A percentile compares a stretch with the other conserved stretches of the same genome.
phyloP scores from a whole-genome alignment of 768 basidiomycete genomes.

The Tulasnella sp. region DNA sequence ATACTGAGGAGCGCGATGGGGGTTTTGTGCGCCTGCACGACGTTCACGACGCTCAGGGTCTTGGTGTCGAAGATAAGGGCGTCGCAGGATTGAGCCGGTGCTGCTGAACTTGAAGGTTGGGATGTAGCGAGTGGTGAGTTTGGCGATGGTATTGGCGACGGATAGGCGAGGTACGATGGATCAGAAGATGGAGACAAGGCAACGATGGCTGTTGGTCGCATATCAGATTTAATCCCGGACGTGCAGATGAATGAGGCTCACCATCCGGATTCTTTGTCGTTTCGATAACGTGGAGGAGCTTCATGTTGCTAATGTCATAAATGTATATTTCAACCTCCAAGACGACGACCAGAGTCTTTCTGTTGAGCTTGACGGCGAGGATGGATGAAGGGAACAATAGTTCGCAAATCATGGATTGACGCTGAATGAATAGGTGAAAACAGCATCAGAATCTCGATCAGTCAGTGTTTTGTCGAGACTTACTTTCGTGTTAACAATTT shows the following conservation, averaged over 20 bases:
- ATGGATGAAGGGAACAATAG: slow-evolving; percentile 94
- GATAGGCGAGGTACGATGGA: slow-evolving; percentile 90
- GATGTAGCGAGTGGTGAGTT: slow-evolving; percentile 42
- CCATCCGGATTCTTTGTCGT: slow-evolving; percentile 93
- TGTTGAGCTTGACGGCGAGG: slow-evolving; percentile 93
- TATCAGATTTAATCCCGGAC: neutral
- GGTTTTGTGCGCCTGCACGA: slow-evolving; percentile 93
- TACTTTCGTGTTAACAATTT: slow-evolving; percentile 98
- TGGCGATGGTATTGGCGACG: slow-evolving; percentile 83
- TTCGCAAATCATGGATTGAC: slow-evolving; percentile 98
- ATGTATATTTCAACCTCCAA: slow-evolving; percentile 98
- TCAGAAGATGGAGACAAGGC: slow-evolving; percentile 91
- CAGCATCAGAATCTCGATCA: neutral
- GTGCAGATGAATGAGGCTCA: slow-evolving; percentile 26
- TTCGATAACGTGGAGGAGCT: slow-evolving; percentile 92
- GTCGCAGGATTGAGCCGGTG: slow-evolving; percentile 53
- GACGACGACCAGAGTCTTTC: slow-evolving; percentile 91
- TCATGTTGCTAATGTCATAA: slow-evolving; percentile 98
- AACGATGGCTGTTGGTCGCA: slow-evolving; percentile 60
- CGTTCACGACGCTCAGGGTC: slow-evolving; percentile 83
- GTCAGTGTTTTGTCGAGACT: slow-evolving; percentile 17
- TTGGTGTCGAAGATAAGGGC: slow-evolving; percentile 93
- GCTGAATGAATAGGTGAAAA: slow-evolving; percentile 32
- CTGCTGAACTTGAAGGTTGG: slow-evolving; percentile 29
- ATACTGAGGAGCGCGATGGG: slow-evolving; percentile 81